Conservation (phyloP, 306 rosid species). For the Cicer pinnatifidum region DNA sequence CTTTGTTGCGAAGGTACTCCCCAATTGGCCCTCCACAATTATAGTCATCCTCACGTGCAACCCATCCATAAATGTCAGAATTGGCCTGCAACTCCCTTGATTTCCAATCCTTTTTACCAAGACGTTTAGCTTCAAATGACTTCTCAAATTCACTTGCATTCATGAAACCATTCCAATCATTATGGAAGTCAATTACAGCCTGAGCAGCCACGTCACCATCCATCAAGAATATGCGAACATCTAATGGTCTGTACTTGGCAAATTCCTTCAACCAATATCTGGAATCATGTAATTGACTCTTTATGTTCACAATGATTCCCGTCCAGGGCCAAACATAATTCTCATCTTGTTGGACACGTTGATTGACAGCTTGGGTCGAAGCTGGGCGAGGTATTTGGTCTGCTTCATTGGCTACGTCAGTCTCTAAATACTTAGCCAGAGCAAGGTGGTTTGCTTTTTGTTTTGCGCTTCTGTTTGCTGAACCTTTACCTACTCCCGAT, state of each 20-base stretch:
- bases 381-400: slow-evolving; percentile 56
- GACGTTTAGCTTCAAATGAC: slow-evolving; percentile 54
- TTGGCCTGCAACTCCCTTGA: slow-evolving; percentile 46
- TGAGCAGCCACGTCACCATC: slow-evolving; percentile 48
- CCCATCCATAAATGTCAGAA: slow-evolving; percentile 75
- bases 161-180: slow-evolving; percentile 79
- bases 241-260: slow-evolving; percentile 59
- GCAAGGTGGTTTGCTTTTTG: slow-evolving; percentile 92
- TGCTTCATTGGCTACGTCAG: slow-evolving; percentile 59
- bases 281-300: slow-evolving; percentile 50
- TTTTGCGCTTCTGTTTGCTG: slow-evolving; percentile 73
- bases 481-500: slow-evolving; percentile 86
- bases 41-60: slow-evolving; percentile 82
- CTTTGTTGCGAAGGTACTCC: slow-evolving; percentile 73
- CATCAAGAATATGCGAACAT: slow-evolving; percentile 50
- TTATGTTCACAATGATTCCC: slow-evolving; percentile 67
- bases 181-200: slow-evolving; percentile 62
- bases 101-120: slow-evolving; percentile 72
- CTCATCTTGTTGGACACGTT: slow-evolving; percentile 55
- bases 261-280: slow-evolving; percentile 63
- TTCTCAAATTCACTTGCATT: slow-evolving; percentile 78
- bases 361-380: slow-evolving; percentile 47
- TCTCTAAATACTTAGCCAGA: slow-evolving; percentile 71
- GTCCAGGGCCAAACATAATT: slow-evolving; percentile 94
- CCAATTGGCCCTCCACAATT: slow-evolving; percentile 66